A percentile compares a stretch with the other conserved stretches of the same genome.
phyloP scores from a whole-genome alignment of 768 basidiomycete species.

The Panellus pusillus region DNA sequence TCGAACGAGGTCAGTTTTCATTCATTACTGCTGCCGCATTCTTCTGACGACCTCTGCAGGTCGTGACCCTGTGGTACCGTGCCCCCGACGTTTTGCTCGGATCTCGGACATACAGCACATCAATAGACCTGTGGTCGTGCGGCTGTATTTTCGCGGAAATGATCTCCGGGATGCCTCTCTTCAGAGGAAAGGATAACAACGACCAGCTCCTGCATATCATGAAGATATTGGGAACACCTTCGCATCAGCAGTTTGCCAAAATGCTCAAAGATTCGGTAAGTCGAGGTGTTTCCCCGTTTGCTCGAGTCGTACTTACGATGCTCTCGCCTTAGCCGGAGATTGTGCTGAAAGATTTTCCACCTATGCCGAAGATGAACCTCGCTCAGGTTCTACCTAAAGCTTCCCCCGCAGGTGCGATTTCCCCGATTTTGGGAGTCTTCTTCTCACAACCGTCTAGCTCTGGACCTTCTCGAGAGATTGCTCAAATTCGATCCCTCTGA shows the following conservation, averaged over 20 bases:
- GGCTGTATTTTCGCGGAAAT: slow-evolving; percentile 99
- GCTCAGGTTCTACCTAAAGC: slow-evolving; percentile 86
- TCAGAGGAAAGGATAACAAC: slow-evolving; percentile 95
- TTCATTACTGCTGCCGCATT: slow-evolving; percentile 1
- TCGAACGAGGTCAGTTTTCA: slow-evolving; percentile 75
- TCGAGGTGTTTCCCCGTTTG: slow-evolving; percentile 9
- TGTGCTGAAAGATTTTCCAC: slow-evolving; percentile 78
- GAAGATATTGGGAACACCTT: slow-evolving; percentile 94
- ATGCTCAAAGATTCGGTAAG: slow-evolving; percentile 88
- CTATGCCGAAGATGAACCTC: slow-evolving; percentile 82
- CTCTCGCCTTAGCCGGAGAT: slow-evolving; percentile 66
- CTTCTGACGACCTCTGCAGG: slow-evolving; percentile 42
- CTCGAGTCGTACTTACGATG: not conserved
- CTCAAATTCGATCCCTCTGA: slow-evolving; percentile 95
- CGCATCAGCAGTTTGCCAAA: slow-evolving; percentile 83
- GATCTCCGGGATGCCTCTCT: slow-evolving; percentile 96
- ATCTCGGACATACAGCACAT: slow-evolving; percentile 95
- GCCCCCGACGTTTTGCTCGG: slow-evolving; percentile 97
- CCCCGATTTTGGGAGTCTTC: not conserved
- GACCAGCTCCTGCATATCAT: slow-evolving; percentile 97
- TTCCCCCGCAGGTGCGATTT: slow-evolving; percentile 40
- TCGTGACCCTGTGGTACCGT: slow-evolving; percentile 98
- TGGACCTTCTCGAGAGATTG: slow-evolving; percentile 91
- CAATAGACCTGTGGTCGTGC: slow-evolving; percentile 98
- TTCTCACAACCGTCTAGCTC: slow-evolving; percentile 47